Percentiles rank a stretch among this genome's conserved stretches.
These are phyloP conservation scores for Hermanozyma aechmeae DNA, from an alignment of 805 yeast species.

Conservation along the genomic window DNA sequence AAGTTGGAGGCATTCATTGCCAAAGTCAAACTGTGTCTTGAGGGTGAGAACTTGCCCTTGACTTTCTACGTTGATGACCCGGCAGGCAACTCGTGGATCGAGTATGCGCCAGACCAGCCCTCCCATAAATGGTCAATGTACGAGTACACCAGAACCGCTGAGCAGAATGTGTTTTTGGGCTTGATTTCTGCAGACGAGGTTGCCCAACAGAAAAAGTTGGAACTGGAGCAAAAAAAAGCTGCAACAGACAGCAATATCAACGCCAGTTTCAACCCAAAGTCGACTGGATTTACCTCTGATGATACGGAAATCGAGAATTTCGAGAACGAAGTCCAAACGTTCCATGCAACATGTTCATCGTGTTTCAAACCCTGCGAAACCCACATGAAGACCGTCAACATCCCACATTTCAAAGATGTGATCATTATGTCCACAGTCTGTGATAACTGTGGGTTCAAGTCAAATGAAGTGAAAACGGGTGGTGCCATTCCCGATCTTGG, in stretches of 20 bases:
- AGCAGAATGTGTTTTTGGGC: slow-evolving; percentile 81
- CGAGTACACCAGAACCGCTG: slow-evolving; percentile 77
- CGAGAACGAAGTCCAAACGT: slow-evolving; percentile 85
- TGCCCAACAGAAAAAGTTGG: slow-evolving; percentile 37
- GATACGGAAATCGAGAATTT: slow-evolving; percentile 77
- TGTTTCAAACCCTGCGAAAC: slow-evolving; percentile 80
- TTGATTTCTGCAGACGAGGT: slow-evolving; percentile 62
- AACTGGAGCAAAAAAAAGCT: slow-evolving; percentile 37
- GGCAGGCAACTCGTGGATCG: slow-evolving; percentile 96
- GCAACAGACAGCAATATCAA: slow-evolving; percentile 26
- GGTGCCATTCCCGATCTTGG: slow-evolving; percentile 91
- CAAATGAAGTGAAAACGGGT: slow-evolving; percentile 97
- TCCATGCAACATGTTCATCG: slow-evolving; percentile 85
- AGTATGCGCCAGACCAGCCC: slow-evolving; percentile 77
- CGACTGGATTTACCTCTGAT: slow-evolving; percentile 58
- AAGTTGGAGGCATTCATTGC: slow-evolving; percentile 65
- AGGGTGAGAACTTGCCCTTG: slow-evolving; percentile 70
- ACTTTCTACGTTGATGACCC: slow-evolving; percentile 85
- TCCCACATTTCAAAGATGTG: slow-evolving; percentile 97
- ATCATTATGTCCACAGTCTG: slow-evolving; percentile 93
- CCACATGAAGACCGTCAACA: slow-evolving; percentile 92
- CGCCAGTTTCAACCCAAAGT: slow-evolving; percentile 23
- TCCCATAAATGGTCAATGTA: slow-evolving; percentile 83
- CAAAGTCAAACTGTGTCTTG: slow-evolving; percentile 49
- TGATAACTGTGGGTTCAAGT: slow-evolving; percentile 87